Percentiles rank a stretch among this genome's conserved stretches.
Evolutionary conservation across 2,329 filamentous ascomycete species (phyloP).

Genomic region (Talaromyces sp.): DNA sequence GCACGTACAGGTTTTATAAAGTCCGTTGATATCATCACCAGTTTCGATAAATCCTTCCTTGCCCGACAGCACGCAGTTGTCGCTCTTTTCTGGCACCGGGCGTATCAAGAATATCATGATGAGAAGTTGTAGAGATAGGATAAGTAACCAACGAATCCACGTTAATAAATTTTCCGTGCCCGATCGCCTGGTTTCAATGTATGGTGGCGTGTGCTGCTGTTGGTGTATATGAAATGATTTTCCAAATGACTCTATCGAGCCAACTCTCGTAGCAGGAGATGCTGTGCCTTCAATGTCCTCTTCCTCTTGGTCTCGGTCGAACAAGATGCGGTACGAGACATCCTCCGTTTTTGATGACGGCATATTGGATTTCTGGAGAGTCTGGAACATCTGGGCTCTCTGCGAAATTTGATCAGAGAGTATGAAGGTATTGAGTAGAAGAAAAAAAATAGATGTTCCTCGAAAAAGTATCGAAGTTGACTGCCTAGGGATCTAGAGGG

Average conservation of each 20-base stretch:
- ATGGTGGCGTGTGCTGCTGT: not conserved
- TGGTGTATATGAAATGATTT: not conserved
- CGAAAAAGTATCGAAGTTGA: not conserved
- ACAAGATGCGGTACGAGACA: not conserved
- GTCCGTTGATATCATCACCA: conserved; percentile 11
- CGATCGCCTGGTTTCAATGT: not conserved
- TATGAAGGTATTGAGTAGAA: not conserved
- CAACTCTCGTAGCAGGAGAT: not conserved
- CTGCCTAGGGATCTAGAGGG: not conserved
- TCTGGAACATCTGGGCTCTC: not conserved
- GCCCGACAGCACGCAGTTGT: not conserved
- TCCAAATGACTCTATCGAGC: conserved; percentile 5
- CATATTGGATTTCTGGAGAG: not conserved
- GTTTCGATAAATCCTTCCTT: conserved; percentile 9
- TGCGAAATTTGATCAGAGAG: not conserved
- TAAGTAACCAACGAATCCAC: conserved; percentile 5
- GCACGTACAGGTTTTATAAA: conserved; percentile 10
- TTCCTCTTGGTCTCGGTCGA: conserved; percentile 3
- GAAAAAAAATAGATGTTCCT: not conserved
- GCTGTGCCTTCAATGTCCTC: not conserved
- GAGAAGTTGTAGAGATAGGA: not conserved
- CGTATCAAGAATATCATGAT: not conserved
- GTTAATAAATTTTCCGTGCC: not conserved
- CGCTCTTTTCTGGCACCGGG: not conserved
- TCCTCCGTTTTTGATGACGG: not conserved